These are phyloP conservation scores for Angomonas ambiguus DNA, from an alignment of 208 protist genomes.

Conservation along the genomic window DNA sequence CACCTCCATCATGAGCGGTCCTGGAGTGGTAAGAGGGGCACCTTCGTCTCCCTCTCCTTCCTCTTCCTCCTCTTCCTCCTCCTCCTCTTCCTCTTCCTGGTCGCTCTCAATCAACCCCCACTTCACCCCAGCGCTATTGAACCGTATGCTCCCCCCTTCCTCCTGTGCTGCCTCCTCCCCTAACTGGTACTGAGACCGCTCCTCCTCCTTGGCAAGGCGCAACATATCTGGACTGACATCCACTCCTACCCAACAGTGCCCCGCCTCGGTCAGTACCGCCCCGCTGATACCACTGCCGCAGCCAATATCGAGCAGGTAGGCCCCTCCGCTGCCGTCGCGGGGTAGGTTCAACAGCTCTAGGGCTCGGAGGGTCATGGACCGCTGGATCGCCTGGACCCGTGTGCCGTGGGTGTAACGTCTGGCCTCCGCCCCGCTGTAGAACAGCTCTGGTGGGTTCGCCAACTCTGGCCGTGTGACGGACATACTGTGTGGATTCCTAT, in stretches of 20 bases:
- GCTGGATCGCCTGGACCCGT: slow-evolving; percentile 96
- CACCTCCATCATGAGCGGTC: slow-evolving; percentile 81
- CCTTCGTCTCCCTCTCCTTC: neutral
- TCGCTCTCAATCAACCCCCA: slow-evolving; percentile 66
- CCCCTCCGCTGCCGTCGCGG: slow-evolving; percentile 24
- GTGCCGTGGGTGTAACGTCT: slow-evolving; percentile 93
- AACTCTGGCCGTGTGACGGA: slow-evolving; percentile 85
- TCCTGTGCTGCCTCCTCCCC: slow-evolving; percentile 17
- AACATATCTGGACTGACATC: slow-evolving; percentile 97
- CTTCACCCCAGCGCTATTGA: slow-evolving; percentile 59
- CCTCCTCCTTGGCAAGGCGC: slow-evolving; percentile 72
- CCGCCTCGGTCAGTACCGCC: slow-evolving; percentile 90
- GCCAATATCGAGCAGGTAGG: slow-evolving; percentile 97
- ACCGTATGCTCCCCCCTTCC: slow-evolving; percentile 24
- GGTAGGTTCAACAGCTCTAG: slow-evolving; percentile 96
- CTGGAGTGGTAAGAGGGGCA: neutral
- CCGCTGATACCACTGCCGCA: slow-evolving; percentile 98
- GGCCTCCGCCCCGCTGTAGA: slow-evolving; percentile 95
- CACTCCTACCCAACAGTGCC: slow-evolving; percentile 96
- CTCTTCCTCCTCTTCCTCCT: slow-evolving; percentile 2
- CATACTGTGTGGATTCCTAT: slow-evolving; percentile 10
- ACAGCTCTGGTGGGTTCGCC: slow-evolving; percentile 93
- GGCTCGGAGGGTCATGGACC: slow-evolving; percentile 95
- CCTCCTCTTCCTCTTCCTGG: slow-evolving; percentile 21
- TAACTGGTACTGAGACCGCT: slow-evolving; percentile 37